These are phyloP conservation scores for Ceratocystis diversiconidia DNA, from an alignment of 2,329 filamentous ascomycete species.

Conservation along the genomic window DNA sequence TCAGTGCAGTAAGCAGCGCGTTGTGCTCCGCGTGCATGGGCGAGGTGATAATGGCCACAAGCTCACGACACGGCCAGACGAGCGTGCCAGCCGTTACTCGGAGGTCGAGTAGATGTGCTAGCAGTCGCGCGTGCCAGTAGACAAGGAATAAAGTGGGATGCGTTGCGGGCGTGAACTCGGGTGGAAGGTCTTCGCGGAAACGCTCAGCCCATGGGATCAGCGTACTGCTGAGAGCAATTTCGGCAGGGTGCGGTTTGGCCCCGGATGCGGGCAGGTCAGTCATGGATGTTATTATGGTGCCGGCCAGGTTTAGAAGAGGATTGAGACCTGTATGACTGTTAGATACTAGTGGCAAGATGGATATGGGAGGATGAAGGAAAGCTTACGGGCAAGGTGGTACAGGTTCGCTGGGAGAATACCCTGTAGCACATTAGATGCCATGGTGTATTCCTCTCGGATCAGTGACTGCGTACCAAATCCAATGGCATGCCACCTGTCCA, in stretches of 20 bases:
- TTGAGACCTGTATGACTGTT: slow-evolving; percentile 34
- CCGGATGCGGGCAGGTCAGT: slow-evolving; percentile 2
- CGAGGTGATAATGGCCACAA: not conserved
- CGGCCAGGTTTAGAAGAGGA: slow-evolving; percentile 36
- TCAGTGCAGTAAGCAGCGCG: slow-evolving; percentile 33
- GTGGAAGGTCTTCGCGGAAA: slow-evolving; percentile 50
- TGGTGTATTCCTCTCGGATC: slow-evolving; percentile 47
- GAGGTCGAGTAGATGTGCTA: slow-evolving; percentile 47
- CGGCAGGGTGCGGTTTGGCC: not conserved
- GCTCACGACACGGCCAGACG: slow-evolving; percentile 1
- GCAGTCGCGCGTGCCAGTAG: slow-evolving; percentile 55
- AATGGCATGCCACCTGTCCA: slow-evolving; percentile 62
- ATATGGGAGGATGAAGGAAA: not conserved
- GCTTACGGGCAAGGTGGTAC: slow-evolving; percentile 51
- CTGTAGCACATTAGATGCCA: slow-evolving; percentile 45
- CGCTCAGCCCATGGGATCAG: slow-evolving; percentile 32
- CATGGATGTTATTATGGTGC: slow-evolving; percentile 26
- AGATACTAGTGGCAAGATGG: not conserved
- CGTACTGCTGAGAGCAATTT: not conserved
- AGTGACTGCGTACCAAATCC: slow-evolving; percentile 47
- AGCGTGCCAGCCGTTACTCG: slow-evolving; percentile 23
- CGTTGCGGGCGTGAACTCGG: slow-evolving; percentile 36
- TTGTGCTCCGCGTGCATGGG: not conserved
- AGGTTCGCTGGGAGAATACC: slow-evolving; percentile 46
- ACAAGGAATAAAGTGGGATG: slow-evolving; percentile 48